phyloP scores from a whole-genome alignment of 306 rosid species.

The Quercus suber region DNA sequence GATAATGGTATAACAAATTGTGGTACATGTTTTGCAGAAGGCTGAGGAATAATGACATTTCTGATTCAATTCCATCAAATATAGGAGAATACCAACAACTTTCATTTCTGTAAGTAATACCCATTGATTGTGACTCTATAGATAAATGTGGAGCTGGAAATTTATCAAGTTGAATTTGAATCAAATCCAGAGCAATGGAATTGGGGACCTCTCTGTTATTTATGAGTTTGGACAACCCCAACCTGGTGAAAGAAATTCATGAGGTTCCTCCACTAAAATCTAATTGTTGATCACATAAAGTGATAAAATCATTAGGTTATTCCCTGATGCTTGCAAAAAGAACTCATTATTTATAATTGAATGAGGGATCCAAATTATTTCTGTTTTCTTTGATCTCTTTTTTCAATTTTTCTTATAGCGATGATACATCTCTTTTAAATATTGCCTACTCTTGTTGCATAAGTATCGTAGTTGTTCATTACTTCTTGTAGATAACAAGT shows the following conservation, averaged over 20 bases:
- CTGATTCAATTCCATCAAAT: constrained; percentile 49
- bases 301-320: neutral
- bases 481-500: too few relatives aligned
- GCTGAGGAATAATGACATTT: constrained; percentile 63
- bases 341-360: too few relatives aligned
- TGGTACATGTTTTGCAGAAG: constrained; percentile 47
- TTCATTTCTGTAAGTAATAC: constrained; percentile 50
- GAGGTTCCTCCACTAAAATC: neutral
- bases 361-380: too few relatives aligned
- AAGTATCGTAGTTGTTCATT: too few relatives aligned
- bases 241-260: neutral
- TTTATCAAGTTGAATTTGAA: constrained; percentile 1
- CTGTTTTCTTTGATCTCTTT: too few relatives aligned
- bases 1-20: constrained; percentile 7
- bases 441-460: too few relatives aligned
- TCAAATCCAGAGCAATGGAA: neutral
- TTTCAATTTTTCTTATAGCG: too few relatives aligned
- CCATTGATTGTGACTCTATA: constrained; percentile 4
- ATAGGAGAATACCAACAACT: constrained; percentile 18
- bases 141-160: neutral
- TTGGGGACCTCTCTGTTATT: neutral
- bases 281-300: neutral
- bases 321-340: too few relatives aligned
- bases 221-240: neutral
- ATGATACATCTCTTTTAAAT: too few relatives aligned